Percentiles rank a stretch among this genome's conserved stretches.
Conservation (phyloP, 352 stramenopile genomes). For the Phytophthora constricta region DNA sequence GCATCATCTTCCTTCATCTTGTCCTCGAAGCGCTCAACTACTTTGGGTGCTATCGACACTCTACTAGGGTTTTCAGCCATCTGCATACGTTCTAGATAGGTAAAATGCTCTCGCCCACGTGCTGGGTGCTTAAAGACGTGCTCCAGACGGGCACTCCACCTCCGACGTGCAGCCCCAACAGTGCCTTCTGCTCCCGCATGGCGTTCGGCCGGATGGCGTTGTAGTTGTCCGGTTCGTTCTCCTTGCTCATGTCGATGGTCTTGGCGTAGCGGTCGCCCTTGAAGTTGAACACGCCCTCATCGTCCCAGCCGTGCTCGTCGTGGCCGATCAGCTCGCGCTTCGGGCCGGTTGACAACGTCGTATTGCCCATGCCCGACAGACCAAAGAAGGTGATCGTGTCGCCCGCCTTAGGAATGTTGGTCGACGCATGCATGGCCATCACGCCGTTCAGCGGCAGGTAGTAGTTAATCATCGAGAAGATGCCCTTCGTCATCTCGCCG, state of each 20-base stretch:
- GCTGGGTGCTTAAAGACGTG: too few species aligned
- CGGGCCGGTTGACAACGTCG: slow-evolving; percentile 91
- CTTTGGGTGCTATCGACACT: too few species aligned
- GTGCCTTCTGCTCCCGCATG: slow-evolving; percentile 96
- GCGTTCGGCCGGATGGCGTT: slow-evolving; percentile 96
- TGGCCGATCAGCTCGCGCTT: slow-evolving; percentile 81
- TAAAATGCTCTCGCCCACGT: too few species aligned
- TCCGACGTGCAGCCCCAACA: too few species aligned
- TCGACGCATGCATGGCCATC: slow-evolving; percentile 98
- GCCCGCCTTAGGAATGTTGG: slow-evolving; percentile 96
- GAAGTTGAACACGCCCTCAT: slow-evolving; percentile 99
- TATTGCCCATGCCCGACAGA: slow-evolving; percentile 92
- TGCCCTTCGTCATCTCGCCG: slow-evolving; percentile 99
- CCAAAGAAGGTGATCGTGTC: slow-evolving; percentile 98
- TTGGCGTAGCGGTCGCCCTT: slow-evolving; percentile 99
- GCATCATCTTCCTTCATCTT: too few species aligned
- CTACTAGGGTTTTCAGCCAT: too few species aligned
- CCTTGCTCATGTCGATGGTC: slow-evolving; percentile 95
- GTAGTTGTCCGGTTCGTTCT: slow-evolving; percentile 98
- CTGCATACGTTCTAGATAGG: too few species aligned
- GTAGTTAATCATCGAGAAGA: slow-evolving; percentile 99
- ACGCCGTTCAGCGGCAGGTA: slow-evolving; percentile 95
- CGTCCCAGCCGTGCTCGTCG: slow-evolving; percentile 97
- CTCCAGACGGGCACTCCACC: too few species aligned
- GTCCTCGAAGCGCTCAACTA: too few species aligned